Evolutionary conservation across 139 green algal genomes (phyloP).

Genomic region (Tetradesmus obliquus): DNA sequence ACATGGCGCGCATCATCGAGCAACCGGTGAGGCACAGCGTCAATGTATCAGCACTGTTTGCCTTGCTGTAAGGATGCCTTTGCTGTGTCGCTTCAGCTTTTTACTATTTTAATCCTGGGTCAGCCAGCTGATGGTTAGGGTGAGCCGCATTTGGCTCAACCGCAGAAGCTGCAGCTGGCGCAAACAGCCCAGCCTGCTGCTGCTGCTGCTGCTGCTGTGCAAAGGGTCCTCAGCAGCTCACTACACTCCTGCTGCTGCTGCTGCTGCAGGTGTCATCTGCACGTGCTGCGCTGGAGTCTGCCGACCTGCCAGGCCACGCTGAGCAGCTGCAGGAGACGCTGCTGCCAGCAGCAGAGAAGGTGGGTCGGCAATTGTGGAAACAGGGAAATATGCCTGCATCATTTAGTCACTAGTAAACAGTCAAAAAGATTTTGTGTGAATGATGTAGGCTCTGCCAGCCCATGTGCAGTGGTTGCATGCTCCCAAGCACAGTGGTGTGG

Average conservation of each 20-base stretch:
- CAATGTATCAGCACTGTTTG: background rate
- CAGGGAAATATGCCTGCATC: too few relatives aligned
- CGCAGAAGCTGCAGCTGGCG: too few relatives aligned
- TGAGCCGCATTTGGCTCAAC: background rate
- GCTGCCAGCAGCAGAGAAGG: slow-evolving; percentile 18
- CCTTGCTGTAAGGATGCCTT: background rate
- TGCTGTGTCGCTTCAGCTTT: background rate
- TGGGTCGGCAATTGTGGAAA: background rate
- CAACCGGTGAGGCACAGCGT: slow-evolving; percentile 6
- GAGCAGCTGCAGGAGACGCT: slow-evolving; percentile 23
- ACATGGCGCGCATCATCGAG: slow-evolving; percentile 39
- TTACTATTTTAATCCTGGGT: background rate
- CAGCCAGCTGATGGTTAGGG: background rate
- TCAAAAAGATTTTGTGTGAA: too few relatives aligned
- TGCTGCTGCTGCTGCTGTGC: background rate
- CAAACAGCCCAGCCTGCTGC: too few relatives aligned
- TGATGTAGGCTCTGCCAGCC: too few relatives aligned
- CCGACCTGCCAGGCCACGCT: slow-evolving; percentile 4
- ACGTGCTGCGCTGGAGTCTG: slow-evolving; percentile 20
- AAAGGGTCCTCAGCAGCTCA: too few relatives aligned
- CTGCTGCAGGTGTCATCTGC: slow-evolving; percentile 28
- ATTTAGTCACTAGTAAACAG: too few relatives aligned
- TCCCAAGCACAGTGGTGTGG: too few relatives aligned
- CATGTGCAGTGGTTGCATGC: too few relatives aligned
- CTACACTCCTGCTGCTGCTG: background rate